A percentile compares a stretch with the other conserved stretches of the same genome.
phyloP scores from a whole-genome alignment of 1,139 yeast species.

The Candida mesenterica region DNA sequence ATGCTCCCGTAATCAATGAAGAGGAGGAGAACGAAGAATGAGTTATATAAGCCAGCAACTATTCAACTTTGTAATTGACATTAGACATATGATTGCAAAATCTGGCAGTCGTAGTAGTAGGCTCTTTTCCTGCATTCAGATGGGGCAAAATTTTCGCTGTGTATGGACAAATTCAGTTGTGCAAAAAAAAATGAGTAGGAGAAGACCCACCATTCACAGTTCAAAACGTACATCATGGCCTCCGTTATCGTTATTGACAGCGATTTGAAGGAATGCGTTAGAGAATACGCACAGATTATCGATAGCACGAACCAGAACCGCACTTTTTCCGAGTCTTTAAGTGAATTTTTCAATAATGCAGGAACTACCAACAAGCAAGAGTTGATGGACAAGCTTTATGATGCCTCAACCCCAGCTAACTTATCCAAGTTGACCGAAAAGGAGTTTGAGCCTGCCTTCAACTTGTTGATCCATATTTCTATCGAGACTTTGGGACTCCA shows the following conservation, averaged over 20 bases:
- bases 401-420: conserved; percentile 16
- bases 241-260: conserved; percentile 49
- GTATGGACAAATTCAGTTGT: conserved; percentile 6
- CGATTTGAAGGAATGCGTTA: conserved; percentile 42
- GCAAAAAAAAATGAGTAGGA: conserved; percentile 1
- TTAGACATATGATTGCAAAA: no score
- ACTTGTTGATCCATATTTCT: conserved; percentile 40
- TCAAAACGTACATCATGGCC: conserved; percentile 26
- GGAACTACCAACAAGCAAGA: conserved; percentile 30
- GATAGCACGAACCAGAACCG: conserved; percentile 32
- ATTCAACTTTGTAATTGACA: no score
- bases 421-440: conserved; percentile 40
- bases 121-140: no score
- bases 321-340: conserved; percentile 30
- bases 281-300: conserved; percentile 40
- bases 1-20: conserved; percentile 26
- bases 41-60: not conserved
- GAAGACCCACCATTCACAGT: not conserved
- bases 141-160: conserved; percentile 13
- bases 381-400: conserved; percentile 28
- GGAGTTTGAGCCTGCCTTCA: conserved; percentile 48
- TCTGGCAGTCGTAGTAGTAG: no score
- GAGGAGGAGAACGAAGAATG: conserved; percentile 25
- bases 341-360: conserved; percentile 22
- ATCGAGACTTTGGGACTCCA: conserved; percentile 29